Base-by-base conservation (phyloP, 257 asterid genomes). In the Osmanthus fragrans region DNA sequence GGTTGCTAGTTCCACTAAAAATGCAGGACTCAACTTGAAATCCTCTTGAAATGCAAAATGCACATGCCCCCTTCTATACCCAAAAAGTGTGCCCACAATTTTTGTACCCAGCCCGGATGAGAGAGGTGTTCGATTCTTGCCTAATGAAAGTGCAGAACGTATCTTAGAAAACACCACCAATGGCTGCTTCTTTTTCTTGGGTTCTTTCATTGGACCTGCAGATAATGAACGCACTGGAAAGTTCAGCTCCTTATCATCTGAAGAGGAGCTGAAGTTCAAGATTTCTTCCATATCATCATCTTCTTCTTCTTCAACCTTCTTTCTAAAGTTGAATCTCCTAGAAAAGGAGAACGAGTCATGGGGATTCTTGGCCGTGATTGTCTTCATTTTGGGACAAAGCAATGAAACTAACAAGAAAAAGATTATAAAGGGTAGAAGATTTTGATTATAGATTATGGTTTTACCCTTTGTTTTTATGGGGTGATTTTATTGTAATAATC, bases 341-440 rank as follows among this genome's bases (percentile, higher is more conserved):
- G 99, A 95, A 85, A 95, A 90, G 2, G 99, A 93, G 86, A 92
- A 87, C 0, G 99, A 92, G 33, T 93, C 97, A 39, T 91, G 88
- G 2, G 88, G 89, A 77, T 80, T 85, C 75, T 78, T 80, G 2
- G 94, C 96, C 87, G 73, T 85, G 87, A 89, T 88, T 40, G 96
- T 45, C 88, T 78, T 93, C 97, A 90, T 95, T 69, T 82, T 23
- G 80, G 56, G 36, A 4, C 2, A 40, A 5, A 54, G 49, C 5
- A 10, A 29, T 80, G 72, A 65, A 75, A 73, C 67, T 72, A 36
- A 25, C 25, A 77, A 72, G 12, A 54, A 60, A 13, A 51, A 72
- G 72, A 75, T 63, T 36, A 2, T 80, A 23, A 66, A 54, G 45
- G 42, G 25, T n/a, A 34, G 5, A 25, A 1, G 40, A 67, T 7